Base-by-base conservation (phyloP, 2,329 filamentous ascomycete genomes). In the Apiospora rasikravindrae region DNA sequence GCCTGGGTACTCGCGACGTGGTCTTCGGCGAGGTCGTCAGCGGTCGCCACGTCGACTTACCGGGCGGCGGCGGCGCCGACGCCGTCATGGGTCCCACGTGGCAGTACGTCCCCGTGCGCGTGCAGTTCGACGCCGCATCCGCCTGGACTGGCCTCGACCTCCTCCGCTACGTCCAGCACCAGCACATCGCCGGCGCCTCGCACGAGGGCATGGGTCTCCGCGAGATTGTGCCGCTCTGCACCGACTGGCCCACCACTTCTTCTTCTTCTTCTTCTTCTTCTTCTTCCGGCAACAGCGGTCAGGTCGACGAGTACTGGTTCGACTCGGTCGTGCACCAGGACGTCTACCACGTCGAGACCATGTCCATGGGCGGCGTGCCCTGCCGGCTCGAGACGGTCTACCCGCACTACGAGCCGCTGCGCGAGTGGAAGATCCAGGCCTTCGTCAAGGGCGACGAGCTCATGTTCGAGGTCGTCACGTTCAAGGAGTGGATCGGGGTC, bases 11-110 rank as follows among this genome's bases (percentile, higher is more conserved):
- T 22, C 83, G 83, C 1, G 90, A 93, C 76, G 88, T 93, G 49
- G 85, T 90, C 11, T 93, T 93, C 74, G 90, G 90, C 40, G 88
- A 91, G 75, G 91, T 92, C 0, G 90, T 91, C 57, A 90, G 87
- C 72, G 91, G 91, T 0, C 87, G 91, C 67, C 90, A 90, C 77
- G 86, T 88, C 24, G 88, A 87, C 71, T 83, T 90, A 0, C 82
- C 86, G n/a, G 84, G 84, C 53, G 86, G 91, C 26, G 88, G 91
- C 22, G 88, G 91, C 73, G 83, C 83, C 70, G 88, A 91, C 73
- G 83, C 83, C 70, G 88, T 92, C 67, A 85, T 89, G 66, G 91
- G 91, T 0, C 91, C 91, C 0, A 91, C 90, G 73, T 91, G 91
- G 85, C 91, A 93, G 76, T 90, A 92, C 77, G 85, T 91, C 0